phyloP scores from a whole-genome alignment of 2,329 filamentous ascomycete species.

The Didymella keratinophila region DNA sequence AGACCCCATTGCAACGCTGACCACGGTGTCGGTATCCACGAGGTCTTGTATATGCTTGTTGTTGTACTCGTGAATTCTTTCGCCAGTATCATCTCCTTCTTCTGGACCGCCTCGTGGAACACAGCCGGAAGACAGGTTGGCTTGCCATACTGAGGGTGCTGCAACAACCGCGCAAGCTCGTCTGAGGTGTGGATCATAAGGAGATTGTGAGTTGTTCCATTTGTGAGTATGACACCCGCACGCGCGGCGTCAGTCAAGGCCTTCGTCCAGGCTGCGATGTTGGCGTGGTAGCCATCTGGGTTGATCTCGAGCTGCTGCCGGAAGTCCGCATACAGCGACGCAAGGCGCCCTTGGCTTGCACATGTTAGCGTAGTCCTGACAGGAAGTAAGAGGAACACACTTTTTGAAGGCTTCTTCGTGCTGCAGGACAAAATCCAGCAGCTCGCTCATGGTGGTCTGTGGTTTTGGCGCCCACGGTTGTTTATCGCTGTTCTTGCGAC shows the following conservation, averaged over 20 bases:
- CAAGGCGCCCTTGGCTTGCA: constrained; percentile 71
- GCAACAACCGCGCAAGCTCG: constrained; percentile 72
- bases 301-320: constrained; percentile 76
- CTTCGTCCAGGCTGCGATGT: constrained; percentile 79
- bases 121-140: constrained; percentile 83
- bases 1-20: constrained; percentile 78
- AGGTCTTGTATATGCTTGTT: constrained; percentile 75
- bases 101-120: constrained; percentile 75
- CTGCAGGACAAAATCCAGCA: constrained; percentile 66
- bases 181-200: constrained; percentile 64
- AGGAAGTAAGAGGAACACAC: constrained; percentile 33
- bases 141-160: constrained; percentile 78
- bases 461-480: constrained; percentile 29
- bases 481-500: constrained; percentile 26
- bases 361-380: constrained; percentile 19
- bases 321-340: constrained; percentile 90
- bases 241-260: constrained; percentile 74
- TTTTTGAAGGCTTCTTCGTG: constrained; percentile 60
- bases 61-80: constrained; percentile 70
- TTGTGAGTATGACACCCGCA: constrained; percentile 64
- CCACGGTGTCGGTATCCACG: constrained; percentile 75
- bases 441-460: constrained; percentile 65
- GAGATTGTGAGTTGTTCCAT: constrained; percentile 53
- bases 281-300: constrained; percentile 84
- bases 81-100: constrained; percentile 73